Evolutionary conservation across 2,329 filamentous ascomycete genomes (phyloP), one percentile per base, ranked within the genome.

Genomic region (Colletotrichum coccodes): DNA sequence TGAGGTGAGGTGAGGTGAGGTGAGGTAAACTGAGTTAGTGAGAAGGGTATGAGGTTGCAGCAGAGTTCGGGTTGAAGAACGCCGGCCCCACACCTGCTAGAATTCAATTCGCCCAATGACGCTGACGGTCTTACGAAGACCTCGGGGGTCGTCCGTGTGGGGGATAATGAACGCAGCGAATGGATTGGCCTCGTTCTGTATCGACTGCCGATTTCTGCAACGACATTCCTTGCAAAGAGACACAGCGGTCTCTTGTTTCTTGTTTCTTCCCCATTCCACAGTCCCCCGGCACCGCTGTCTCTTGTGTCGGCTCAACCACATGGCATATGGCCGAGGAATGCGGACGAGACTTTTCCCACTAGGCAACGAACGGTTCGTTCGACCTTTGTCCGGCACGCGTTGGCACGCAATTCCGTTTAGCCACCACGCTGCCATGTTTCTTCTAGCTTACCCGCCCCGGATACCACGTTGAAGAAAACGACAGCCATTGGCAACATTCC

Each of bases 11-110:
- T 42, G 16, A 21, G 16, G 8, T 23, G 54, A 1, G 6, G 38
- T 21, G 54, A 21, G n/a, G 42, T 11, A 1, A 47, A 6, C 9
- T 47, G 4, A 7, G 7, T 36, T 23, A 3, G 44, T 26, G 40
- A 34, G 30, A 16, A 23, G n/a, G 49, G 18, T 52, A 34, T 64
- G 52, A 68, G 30, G 64, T 68, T 64, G 46, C 64, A 68, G 64
- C 60, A 64, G 64, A 68, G 64, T 67, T 67, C 14, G 40, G 23
- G 23, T 11, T 60, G 21, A 58, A 46, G 30, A 58, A 58, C 28
- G 30, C 30, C 8, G n/a, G 40, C 38, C 28, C 61, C 62, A 59
- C 30, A 16, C 40, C 38, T 7, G 18, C 23, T 16, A 46, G 36
- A 46, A 46, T 42, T 38, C 36, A 16, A 64, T 64, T 64, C 46